Evolutionary conservation across 345 rosid species (phyloP).

Genomic region (Salix koriyanagi): DNA sequence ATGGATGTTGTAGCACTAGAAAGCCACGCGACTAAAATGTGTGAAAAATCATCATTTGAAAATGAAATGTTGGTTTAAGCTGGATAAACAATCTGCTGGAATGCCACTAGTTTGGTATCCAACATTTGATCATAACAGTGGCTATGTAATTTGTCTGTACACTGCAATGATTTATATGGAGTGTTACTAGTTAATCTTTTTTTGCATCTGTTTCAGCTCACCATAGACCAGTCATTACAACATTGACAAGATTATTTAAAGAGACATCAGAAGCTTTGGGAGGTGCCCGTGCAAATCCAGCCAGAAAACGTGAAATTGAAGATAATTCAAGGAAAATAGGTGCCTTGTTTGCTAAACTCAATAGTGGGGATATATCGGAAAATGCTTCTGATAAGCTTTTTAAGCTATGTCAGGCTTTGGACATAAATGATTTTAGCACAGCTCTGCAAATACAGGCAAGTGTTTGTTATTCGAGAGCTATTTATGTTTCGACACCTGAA

Average conservation of each 20-base stretch:
- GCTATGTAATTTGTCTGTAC: not conserved
- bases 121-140: not conserved
- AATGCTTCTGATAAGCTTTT: constrained; percentile 89
- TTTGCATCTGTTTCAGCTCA: constrained; percentile 51
- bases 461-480: not conserved
- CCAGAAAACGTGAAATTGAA: constrained; percentile 90
- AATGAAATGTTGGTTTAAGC: not conserved
- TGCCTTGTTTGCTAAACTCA: constrained; percentile 86
- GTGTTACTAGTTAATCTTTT: not conserved
- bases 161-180: not conserved
- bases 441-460: constrained; percentile 93
- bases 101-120: not conserved
- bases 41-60: not conserved
- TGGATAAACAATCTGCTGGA: not conserved
- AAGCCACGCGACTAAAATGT: not conserved
- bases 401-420: constrained; percentile 88
- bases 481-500: not conserved
- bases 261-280: constrained; percentile 97
- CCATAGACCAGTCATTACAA: constrained; percentile 64
- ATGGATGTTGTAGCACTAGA: not conserved
- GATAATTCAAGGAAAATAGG: constrained; percentile 92
- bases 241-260: constrained; percentile 81
- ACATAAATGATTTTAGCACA: constrained; percentile 59
- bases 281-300: constrained; percentile 87
- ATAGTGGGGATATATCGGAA: constrained; percentile 80